A percentile compares a stretch with the other conserved stretches of the same genome.
phyloP scores from a whole-genome alignment of 352 stramenopile species.

The Elongisporangium anandrum region DNA sequence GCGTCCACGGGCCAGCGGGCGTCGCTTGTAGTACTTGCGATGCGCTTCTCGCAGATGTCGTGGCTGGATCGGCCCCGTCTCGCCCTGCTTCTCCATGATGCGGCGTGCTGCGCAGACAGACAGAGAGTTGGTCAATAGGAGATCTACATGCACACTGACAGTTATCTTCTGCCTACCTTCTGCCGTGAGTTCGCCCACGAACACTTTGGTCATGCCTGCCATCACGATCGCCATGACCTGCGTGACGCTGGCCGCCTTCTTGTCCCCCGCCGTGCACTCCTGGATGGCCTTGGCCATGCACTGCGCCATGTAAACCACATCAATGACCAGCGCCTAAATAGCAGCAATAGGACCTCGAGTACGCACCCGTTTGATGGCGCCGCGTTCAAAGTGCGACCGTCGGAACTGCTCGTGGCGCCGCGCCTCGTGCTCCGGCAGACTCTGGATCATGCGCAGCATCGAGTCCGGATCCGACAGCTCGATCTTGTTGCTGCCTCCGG shows the following conservation, averaged over 20 bases:
- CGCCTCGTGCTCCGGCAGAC: conserved; percentile 56
- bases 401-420: conserved; percentile 79
- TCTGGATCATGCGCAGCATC: conserved; percentile 76
- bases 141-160: background rate
- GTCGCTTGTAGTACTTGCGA: conserved; percentile 81
- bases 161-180: conserved; percentile 38
- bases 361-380: conserved; percentile 69
- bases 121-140: background rate
- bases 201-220: conserved; percentile 84
- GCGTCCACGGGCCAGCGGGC: conserved; percentile 53
- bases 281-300: conserved; percentile 79
- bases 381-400: conserved; percentile 78
- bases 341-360: background rate
- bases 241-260: conserved; percentile 50
- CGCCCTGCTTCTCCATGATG: conserved; percentile 78
- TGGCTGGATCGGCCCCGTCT: conserved; percentile 71
- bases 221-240: conserved; percentile 88
- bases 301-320: conserved; percentile 15
- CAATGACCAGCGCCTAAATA: background rate
- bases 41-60: conserved; percentile 74
- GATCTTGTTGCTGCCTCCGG: conserved; percentile 17
- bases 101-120: conserved; percentile 38
- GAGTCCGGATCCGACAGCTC: conserved; percentile 52
- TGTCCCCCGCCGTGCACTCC: conserved; percentile 51
- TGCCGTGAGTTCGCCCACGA: conserved; percentile 72